Percentiles rank a stretch among this genome's conserved stretches.
phyloP scores from a whole-genome alignment of 1,284 basidiomycete genomes.

The Apiotrichum brassicae region DNA sequence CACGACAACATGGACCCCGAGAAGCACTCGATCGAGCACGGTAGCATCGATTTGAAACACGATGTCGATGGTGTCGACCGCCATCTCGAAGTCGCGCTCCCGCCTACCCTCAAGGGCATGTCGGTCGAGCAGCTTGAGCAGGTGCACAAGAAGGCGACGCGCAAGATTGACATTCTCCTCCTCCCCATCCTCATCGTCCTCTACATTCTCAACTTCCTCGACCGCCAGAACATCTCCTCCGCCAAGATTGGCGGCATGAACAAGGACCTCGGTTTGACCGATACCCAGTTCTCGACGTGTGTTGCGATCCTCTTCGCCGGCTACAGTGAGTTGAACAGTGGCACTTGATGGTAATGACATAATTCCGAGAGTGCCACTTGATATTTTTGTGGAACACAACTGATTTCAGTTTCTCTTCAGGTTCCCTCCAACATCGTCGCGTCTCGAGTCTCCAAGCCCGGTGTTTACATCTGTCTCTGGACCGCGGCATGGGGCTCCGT shows the following conservation, averaged over 20 bases:
- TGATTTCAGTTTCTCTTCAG: conserved; percentile 28
- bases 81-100: conserved; percentile 14
- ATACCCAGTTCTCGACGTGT: conserved; percentile 23
- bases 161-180: conserved; percentile 19
- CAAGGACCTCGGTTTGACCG: conserved; percentile 13
- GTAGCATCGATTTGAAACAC: conserved; percentile 1
- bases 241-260: conserved; percentile 18
- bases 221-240: conserved; percentile 5
- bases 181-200: conserved; percentile 6
- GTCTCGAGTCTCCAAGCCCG: conserved; percentile 25
- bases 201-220: conserved; percentile 4
- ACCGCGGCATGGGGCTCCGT: conserved; percentile 38
- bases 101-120: conserved; percentile 24
- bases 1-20: background rate
- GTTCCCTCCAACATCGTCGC: conserved; percentile 42
- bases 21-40: background rate
- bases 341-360: too few species aligned
- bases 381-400: conserved; percentile 18
- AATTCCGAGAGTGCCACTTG: too few species aligned
- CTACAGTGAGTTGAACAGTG: conserved; percentile 15
- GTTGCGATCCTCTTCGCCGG: conserved; percentile 26
- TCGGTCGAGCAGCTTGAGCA: conserved; percentile 21
- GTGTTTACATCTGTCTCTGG: conserved; percentile 28
- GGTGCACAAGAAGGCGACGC: conserved; percentile 20
- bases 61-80: conserved; percentile 8